phyloP scores from a whole-genome alignment of 2,329 filamentous ascomycete species.

The Aureobasidium sp. region DNA sequence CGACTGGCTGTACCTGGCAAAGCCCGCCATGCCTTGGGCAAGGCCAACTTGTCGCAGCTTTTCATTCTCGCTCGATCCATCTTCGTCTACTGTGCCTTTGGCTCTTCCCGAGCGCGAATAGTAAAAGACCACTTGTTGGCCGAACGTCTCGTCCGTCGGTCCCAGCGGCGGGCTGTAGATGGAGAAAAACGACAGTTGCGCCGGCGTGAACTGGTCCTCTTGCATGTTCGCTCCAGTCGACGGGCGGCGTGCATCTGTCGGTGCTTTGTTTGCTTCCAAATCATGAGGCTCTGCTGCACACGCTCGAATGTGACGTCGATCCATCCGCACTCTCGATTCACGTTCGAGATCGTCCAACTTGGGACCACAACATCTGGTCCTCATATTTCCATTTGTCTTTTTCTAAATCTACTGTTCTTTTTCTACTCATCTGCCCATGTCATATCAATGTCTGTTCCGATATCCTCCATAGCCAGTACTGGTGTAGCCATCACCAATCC shows the following conservation, averaged over 20 bases:
- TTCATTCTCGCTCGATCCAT: constrained; percentile 59
- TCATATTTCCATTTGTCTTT: neutral
- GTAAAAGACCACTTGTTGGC: constrained; percentile 89
- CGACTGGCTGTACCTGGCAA: constrained; percentile 54
- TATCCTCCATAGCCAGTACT: constrained; percentile 20
- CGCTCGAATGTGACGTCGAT: neutral
- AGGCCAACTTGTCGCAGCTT: constrained; percentile 87
- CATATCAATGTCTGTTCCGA: constrained; percentile 15
- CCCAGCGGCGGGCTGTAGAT: constrained; percentile 90
- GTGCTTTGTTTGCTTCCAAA: neutral
- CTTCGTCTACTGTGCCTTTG: constrained; percentile 25
- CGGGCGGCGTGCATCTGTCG: neutral
- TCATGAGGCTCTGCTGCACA: constrained; percentile 1
- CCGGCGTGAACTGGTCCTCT: constrained; percentile 45
- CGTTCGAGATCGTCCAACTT: constrained; percentile 3
- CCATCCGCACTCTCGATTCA: neutral
- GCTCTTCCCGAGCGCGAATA: constrained; percentile 46
- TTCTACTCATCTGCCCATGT: neutral
- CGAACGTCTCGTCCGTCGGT: constrained; percentile 62
- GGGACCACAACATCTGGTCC: neutral
- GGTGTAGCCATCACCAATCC: constrained; percentile 56
- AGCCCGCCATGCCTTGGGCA: constrained; percentile 92
- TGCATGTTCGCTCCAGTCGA: constrained; percentile 1
- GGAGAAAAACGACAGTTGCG: constrained; percentile 80
- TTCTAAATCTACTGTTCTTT: neutral